Base-by-base conservation (phyloP, 2,329 filamentous ascomycete genomes). In the Elsinoe ampelina region DNA sequence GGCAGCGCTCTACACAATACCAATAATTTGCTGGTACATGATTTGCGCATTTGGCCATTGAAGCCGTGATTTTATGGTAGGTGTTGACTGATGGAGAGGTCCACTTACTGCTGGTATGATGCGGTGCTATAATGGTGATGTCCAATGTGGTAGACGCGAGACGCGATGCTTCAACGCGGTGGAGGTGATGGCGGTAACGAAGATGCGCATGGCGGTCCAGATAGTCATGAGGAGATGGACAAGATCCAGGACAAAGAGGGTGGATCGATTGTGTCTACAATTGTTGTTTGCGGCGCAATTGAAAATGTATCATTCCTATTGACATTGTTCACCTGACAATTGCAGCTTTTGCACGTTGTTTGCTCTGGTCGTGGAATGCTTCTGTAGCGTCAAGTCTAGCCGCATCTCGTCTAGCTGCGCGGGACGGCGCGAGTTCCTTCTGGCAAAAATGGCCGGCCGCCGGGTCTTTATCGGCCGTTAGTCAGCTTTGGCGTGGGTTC, bases 261-360 rank as follows among this genome's bases (percentile, higher is more conserved):
- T 11, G 48, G 17, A 35, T 26, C 48, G 32, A 35, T 39, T 52
- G 48, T 20, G 26, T 32, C 19, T 15, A 13, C 13, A 17, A 39
- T 36, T 38, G 35, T 52, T 52, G 48, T 52, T 52, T 39, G 48
- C 48, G 48, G 48, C 48, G 34, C 15, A 39, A 39, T 52, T 36
- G 48, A 3, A 35, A 52, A 22, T 52, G 15, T 35, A 22, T 36
- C 48, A 52, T 52, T 52, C 48, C 48, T 39, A 26, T 39, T 22
- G 19, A 20, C 48, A 19, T 52, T 52, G 48, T 52, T 38, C 48
- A 52, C 32, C 17, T 51, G 47, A 51, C 47, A 51, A 51, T 35
- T 35, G 48, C 48, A 34, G 48, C 32, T 15, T 50, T 50, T 34
- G 19, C 43, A 20, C 48, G 48, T 39, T 22, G 48, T 52, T 45